Evolutionary conservation across 164 flowering plant species (phyloP), one percentile per base, ranked within the genome.

Genomic region (Vitis rupestris): DNA sequence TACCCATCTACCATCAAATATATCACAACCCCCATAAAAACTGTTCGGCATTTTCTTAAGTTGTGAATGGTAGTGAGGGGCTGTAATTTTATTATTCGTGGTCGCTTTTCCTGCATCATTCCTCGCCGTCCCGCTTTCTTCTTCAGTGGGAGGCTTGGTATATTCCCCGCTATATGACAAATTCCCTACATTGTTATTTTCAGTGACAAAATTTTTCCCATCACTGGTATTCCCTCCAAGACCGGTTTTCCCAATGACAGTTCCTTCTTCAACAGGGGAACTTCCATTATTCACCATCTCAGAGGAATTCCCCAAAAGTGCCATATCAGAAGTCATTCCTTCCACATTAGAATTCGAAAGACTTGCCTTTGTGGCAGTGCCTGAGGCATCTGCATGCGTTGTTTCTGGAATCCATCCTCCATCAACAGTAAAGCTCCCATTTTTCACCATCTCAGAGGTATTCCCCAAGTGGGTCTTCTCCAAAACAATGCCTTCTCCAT

Each of bases 1-100:
- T 71, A 90, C 89, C 97, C 97, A 92, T 74, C 72, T 82, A 3
- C 98, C 98, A 81, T 85, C 77, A 74, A 82, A 93, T 2, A 90
- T 72, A 78, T 91, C 90, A 86, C 98, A 93, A 14, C 69, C 65
- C 61, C 68, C 72, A 44, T 12, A 61, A 60, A 64, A 76, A 19
- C 53, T 52, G 6, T 16, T 56, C 4, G 23, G 4, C 70, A 56
- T 48, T 61, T 75, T 55, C 56, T 13, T 29, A 55, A 14, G 61
- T 52, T 72, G 63, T 10, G 72, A 75, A 65, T 69, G 62, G 62
- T 49, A 23, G 47, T 10, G 9, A 65, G 68, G 14, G n/a, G 13
- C 49, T 11, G 64, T n/a, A 48, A 12, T 15, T 7, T 63, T 71
- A 0, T 59, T 63, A 19, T 59, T 53, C 57, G 59, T 19, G 17